Evolutionary conservation across 2,329 filamentous ascomycete species (phyloP).

Genomic region (Chrysosporium keratinophilum): DNA sequence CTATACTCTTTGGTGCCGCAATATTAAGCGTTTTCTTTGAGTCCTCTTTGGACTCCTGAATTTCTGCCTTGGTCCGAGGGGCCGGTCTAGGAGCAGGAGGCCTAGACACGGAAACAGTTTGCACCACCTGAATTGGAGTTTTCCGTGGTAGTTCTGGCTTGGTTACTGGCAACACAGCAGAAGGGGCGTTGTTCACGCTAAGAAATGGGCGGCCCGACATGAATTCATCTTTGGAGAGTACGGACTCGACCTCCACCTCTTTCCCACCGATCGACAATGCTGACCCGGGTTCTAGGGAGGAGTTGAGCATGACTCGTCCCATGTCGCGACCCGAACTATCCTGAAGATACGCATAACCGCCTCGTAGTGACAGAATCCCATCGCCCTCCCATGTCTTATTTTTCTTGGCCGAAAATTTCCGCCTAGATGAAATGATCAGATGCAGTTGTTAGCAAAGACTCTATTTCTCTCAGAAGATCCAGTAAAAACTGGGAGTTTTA

Average conservation of each 20-base stretch:
- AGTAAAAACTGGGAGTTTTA: slow-evolving; percentile 18
- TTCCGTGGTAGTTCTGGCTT: neutral
- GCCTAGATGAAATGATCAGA: slow-evolving; percentile 35
- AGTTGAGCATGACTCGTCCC: slow-evolving; percentile 47
- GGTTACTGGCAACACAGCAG: neutral
- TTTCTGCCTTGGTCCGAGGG: slow-evolving; percentile 17
- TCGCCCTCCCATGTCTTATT: slow-evolving; percentile 71
- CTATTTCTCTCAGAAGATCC: neutral
- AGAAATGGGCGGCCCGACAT: slow-evolving; percentile 30
- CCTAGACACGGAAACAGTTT: neutral
- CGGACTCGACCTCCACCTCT: slow-evolving; percentile 56
- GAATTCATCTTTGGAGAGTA: slow-evolving; percentile 52
- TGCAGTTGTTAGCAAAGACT: neutral
- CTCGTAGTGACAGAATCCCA: slow-evolving; percentile 50
- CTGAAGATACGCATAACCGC: slow-evolving; percentile 50
- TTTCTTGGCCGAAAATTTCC: slow-evolving; percentile 60
- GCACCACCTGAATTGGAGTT: neutral
- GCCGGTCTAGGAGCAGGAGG: slow-evolving; percentile 13
- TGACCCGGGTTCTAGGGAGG: slow-evolving; percentile 50
- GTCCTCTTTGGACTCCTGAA: slow-evolving; percentile 20
- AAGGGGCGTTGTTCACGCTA: slow-evolving; percentile 12
- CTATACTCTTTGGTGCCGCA: slow-evolving; percentile 29
- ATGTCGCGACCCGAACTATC: slow-evolving; percentile 55
- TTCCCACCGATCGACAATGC: slow-evolving; percentile 54
- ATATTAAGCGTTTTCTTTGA: slow-evolving; percentile 33